These are phyloP conservation scores for Lomentospora prolificans DNA, from an alignment of 2,329 filamentous ascomycete genomes.

Conservation along the genomic window DNA sequence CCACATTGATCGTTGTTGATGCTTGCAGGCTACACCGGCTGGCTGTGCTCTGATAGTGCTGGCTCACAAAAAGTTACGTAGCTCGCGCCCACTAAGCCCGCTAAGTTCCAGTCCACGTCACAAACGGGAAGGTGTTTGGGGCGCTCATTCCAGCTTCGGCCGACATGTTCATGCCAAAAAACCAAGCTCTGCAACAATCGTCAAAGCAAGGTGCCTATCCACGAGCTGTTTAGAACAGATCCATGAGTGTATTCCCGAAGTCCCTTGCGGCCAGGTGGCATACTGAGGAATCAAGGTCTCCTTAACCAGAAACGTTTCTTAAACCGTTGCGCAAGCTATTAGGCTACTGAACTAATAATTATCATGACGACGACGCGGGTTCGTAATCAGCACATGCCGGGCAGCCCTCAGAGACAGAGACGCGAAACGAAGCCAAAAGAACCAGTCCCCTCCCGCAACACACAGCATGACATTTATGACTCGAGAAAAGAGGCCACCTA, in stretches of 20 bases:
- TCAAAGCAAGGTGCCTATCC: background rate
- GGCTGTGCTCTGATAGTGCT: no score
- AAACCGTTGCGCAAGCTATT: background rate
- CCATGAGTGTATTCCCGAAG: no score
- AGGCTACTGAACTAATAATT: background rate
- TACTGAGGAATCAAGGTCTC: no score
- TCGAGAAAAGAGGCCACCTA: background rate
- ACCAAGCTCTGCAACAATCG: background rate
- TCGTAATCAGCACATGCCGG: background rate
- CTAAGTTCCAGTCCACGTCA: background rate
- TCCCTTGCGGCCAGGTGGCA: conserved; percentile 5
- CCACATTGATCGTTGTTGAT: background rate
- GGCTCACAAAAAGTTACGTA: no score
- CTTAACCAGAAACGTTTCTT: no score
- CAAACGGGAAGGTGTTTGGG: background rate
- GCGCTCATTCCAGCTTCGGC: background rate
- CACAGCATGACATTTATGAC: background rate
- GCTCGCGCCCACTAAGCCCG: background rate
- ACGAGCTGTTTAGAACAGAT: background rate
- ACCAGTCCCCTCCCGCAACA: background rate
- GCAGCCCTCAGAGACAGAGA: background rate
- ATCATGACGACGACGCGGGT: background rate
- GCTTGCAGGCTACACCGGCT: background rate
- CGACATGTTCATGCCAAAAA: no score
- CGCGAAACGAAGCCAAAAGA: background rate